Percentiles rank a stretch among this genome's conserved stretches.
Conservation (phyloP, 2,329 filamentous ascomycete genomes). For the Arthrobotrys sinensis region DNA sequence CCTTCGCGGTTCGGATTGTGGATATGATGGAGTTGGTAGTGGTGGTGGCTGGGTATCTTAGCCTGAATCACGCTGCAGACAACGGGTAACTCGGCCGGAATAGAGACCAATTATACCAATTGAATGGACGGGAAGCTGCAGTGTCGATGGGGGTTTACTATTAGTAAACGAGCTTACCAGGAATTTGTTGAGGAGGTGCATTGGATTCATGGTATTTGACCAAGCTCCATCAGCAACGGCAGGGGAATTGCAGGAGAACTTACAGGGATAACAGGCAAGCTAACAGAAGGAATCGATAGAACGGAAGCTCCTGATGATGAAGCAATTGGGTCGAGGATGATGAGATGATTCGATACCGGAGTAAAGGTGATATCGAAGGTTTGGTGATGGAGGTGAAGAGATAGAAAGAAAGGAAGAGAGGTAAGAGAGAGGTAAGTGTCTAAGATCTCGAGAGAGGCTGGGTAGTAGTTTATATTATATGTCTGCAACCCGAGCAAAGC, state of each 20-base stretch:
- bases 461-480: too few relatives aligned
- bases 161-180: constrained; percentile 13
- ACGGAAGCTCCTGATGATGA: neutral
- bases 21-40: constrained; percentile 2
- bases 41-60: constrained; percentile 28
- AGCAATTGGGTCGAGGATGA: neutral
- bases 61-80: constrained; percentile 37
- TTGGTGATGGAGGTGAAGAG: neutral
- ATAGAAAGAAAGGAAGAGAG: neutral
- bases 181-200: neutral
- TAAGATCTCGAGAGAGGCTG: neutral
- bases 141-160: neutral
- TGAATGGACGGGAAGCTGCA: constrained; percentile 22
- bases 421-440: neutral
- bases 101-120: constrained; percentile 6
- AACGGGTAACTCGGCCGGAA: constrained; percentile 12
- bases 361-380: neutral
- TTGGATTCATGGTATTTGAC: too few relatives aligned
- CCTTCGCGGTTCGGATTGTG: constrained; percentile 53
- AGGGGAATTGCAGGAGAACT: neutral
- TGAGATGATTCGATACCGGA: neutral
- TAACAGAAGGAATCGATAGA: neutral
- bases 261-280: constrained; percentile 12
- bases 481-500: neutral
- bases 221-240: neutral